Conservation (phyloP, 306 rosid genomes). For the Herpetospermum pedunculosum region DNA sequence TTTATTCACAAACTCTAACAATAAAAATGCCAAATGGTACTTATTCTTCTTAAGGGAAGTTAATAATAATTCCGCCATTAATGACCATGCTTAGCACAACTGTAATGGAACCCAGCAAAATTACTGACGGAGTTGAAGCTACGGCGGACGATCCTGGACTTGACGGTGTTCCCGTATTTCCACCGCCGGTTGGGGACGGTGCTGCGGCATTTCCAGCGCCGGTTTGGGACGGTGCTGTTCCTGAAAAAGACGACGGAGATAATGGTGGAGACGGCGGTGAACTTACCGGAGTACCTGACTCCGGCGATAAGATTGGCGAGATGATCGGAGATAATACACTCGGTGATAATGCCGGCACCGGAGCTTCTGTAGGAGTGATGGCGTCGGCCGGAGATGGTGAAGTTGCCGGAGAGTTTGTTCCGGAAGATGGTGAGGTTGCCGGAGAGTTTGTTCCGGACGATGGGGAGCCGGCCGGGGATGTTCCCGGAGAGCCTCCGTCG, state of each 20-base stretch:
- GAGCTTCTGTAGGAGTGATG: background rate
- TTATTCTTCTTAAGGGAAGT: background rate
- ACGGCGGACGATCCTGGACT: background rate
- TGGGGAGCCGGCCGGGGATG: background rate
- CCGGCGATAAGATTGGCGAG: background rate
- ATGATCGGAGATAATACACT: background rate
- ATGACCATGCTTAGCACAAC: background rate
- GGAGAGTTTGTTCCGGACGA: conserved; percentile 16
- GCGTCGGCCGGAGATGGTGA: background rate
- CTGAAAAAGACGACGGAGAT: conserved; percentile 6
- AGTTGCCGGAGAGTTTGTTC: conserved; percentile 9
- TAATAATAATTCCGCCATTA: background rate
- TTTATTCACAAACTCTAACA: background rate
- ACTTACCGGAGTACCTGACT: background rate
- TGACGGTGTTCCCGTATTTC: background rate
- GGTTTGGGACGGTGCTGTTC: background rate
- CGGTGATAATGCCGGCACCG: background rate
- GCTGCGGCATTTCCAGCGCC: background rate
- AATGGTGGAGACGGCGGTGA: conserved; percentile 7
- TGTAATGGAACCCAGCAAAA: background rate
- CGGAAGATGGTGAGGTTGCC: conserved; percentile 8
- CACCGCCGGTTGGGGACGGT: background rate
- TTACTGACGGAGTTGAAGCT: background rate
- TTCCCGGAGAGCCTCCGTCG: background rate
- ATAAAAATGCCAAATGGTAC: background rate